Conservation (phyloP, 257 asterid genomes). For the Nicotiana sylvestris region DNA sequence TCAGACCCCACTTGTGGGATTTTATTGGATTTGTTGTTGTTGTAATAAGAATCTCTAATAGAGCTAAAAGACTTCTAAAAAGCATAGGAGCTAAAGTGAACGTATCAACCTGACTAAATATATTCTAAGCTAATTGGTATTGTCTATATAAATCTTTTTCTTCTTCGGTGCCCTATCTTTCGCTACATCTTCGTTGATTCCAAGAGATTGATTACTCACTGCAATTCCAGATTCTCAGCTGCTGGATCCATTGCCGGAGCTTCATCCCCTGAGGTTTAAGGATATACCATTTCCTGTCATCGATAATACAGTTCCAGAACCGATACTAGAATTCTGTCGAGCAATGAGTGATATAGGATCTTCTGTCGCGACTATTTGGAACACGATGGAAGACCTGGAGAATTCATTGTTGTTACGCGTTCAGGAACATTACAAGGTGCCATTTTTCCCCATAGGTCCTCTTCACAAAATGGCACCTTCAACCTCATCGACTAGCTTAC, state of each 20-base stretch:
- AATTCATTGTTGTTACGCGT: slow-evolving; percentile 18
- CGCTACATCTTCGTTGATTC: not conserved
- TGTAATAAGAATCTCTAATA: not conserved
- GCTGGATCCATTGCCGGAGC: slow-evolving; percentile 25
- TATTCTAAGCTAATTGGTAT: not conserved
- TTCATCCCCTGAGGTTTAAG: slow-evolving; percentile 26
- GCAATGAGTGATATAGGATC: slow-evolving; percentile 27
- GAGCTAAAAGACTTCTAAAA: not conserved
- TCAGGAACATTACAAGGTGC: slow-evolving; percentile 32
- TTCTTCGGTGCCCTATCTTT: not conserved
- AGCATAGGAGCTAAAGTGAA: not conserved
- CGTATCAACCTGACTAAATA: no score
- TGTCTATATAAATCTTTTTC: not conserved
- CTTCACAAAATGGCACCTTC: slow-evolving; percentile 38
- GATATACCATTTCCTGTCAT: slow-evolving; percentile 24
- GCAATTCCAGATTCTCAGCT: slow-evolving; percentile 28
- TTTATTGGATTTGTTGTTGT: no score
- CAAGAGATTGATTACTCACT: not conserved
- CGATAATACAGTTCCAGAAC: not conserved
- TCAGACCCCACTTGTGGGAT: no score
- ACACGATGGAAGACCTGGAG: slow-evolving; percentile 30
- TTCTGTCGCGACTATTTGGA: slow-evolving; percentile 42
- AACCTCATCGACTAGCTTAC: slow-evolving; percentile 25
- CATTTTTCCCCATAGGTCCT: slow-evolving; percentile 54
- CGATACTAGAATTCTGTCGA: slow-evolving; percentile 9